phyloP scores from a whole-genome alignment of 208 protist species.

The Leishmania tarentolae region DNA sequence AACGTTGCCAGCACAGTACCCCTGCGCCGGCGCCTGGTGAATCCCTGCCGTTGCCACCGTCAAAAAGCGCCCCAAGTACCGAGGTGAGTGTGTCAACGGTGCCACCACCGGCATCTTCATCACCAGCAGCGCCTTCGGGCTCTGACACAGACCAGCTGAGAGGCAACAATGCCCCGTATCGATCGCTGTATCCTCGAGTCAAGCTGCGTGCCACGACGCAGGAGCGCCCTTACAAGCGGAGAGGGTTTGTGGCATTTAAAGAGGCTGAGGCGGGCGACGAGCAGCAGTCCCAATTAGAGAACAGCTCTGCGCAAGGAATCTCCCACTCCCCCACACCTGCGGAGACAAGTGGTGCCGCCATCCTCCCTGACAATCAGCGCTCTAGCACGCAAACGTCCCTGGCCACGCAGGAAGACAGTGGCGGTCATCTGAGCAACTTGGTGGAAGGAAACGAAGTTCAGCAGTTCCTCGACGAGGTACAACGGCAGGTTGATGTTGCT shows the following conservation, averaged over 20 bases:
- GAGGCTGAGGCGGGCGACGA: not conserved
- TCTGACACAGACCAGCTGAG: not conserved
- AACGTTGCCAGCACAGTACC: constrained; percentile 13
- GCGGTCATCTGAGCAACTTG: not conserved
- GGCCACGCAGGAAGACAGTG: not conserved
- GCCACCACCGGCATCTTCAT: not conserved
- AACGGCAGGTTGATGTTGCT: constrained; percentile 45
- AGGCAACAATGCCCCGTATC: constrained; percentile 10
- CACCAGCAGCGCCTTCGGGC: not conserved
- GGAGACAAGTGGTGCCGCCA: not conserved
- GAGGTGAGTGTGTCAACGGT: not conserved
- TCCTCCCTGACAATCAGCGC: not conserved
- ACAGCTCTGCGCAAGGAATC: not conserved
- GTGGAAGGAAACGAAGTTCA: constrained; percentile 50
- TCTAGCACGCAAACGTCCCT: not conserved
- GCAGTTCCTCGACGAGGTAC: constrained; percentile 61
- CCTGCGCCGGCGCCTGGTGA: not conserved
- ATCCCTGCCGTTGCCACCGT: not conserved
- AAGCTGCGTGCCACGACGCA: constrained; percentile 41
- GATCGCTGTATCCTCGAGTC: constrained; percentile 36
- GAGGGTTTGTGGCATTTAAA: constrained; percentile 20
- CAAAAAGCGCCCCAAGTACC: not conserved
- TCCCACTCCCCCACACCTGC: not conserved
- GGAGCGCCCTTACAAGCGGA: constrained; percentile 32
- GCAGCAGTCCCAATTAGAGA: not conserved